Percentiles rank a stretch among this genome's conserved stretches.
These are phyloP conservation scores for Panellus pusillus DNA, from an alignment of 768 basidiomycete species.

Conservation along the genomic window DNA sequence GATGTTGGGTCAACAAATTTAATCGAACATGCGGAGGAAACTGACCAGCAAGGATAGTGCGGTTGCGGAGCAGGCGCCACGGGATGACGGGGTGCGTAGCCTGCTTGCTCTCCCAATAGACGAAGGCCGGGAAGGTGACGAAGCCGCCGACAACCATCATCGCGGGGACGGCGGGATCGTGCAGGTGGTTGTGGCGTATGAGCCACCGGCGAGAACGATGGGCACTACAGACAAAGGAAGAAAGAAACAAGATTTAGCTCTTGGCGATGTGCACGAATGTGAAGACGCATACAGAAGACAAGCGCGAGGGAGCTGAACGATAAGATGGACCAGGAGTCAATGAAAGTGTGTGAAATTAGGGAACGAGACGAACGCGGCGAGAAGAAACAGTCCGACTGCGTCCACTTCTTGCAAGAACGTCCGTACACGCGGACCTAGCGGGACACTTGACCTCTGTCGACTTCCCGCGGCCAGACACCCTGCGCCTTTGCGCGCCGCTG, in stretches of 20 bases:
- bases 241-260: no score
- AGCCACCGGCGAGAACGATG: conserved; percentile 30
- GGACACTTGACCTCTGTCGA: neutral
- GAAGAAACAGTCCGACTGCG: conserved; percentile 37
- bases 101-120: conserved; percentile 35
- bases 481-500: conserved; percentile 34
- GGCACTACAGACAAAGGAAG: conserved; percentile 23
- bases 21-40: neutral
- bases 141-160: conserved; percentile 35
- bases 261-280: conserved; percentile 23
- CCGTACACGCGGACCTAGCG: conserved; percentile 7
- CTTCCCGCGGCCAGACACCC: conserved; percentile 19
- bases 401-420: conserved; percentile 30
- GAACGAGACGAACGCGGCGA: conserved; percentile 31
- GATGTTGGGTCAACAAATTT: neutral
- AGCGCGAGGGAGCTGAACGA: conserved; percentile 13
- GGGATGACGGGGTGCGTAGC: conserved; percentile 49
- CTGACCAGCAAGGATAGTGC: conserved; percentile 42
- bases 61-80: conserved; percentile 45
- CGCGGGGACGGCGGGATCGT: conserved; percentile 31
- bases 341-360: conserved; percentile 26
- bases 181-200: conserved; percentile 19
- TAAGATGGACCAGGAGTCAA: neutral
- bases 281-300: conserved; percentile 9
- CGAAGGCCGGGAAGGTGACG: conserved; percentile 31